These are phyloP conservation scores for Gastrodia elata DNA, from an alignment of 106 monocot species.

Conservation along the genomic window DNA sequence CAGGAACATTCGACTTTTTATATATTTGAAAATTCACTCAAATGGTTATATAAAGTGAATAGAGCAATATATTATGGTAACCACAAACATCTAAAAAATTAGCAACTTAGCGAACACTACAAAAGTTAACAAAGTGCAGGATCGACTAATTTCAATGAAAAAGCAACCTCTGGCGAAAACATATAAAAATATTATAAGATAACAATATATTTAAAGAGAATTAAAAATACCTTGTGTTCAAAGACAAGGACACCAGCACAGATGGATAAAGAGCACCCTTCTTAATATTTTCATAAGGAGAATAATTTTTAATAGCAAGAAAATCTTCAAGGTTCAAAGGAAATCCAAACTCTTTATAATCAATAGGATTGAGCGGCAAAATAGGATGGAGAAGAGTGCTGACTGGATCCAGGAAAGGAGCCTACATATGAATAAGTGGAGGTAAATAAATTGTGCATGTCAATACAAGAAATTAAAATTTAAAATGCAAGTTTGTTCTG, in stretches of 20 bases:
- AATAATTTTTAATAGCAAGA: conserved; percentile 61
- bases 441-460: neutral
- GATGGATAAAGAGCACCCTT: conserved; percentile 79
- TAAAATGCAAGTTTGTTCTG: neutral
- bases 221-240: conserved; percentile 65
- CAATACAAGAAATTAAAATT: neutral
- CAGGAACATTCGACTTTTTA: neutral
- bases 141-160: neutral
- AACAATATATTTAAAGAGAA: neutral
- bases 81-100: neutral
- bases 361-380: conserved; percentile 60
- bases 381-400: conserved; percentile 79
- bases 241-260: conserved; percentile 72
- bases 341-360: conserved; percentile 94
- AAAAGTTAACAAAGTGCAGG: neutral
- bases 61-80: neutral
- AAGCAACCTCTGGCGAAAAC: neutral
- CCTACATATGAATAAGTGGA: conserved; percentile 32
- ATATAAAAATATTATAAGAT: conserved; percentile 5
- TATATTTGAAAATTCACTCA: neutral
- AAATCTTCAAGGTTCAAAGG: conserved; percentile 79
- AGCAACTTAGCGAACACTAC: neutral
- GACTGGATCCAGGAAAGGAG: conserved; percentile 82
- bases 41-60: neutral
- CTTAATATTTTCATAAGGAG: conserved; percentile 92